Percentiles rank a stretch among this genome's conserved stretches.
Evolutionary conservation across 2,329 filamentous ascomycete genomes (phyloP).

Genomic region (Tolypocladium tropicale): DNA sequence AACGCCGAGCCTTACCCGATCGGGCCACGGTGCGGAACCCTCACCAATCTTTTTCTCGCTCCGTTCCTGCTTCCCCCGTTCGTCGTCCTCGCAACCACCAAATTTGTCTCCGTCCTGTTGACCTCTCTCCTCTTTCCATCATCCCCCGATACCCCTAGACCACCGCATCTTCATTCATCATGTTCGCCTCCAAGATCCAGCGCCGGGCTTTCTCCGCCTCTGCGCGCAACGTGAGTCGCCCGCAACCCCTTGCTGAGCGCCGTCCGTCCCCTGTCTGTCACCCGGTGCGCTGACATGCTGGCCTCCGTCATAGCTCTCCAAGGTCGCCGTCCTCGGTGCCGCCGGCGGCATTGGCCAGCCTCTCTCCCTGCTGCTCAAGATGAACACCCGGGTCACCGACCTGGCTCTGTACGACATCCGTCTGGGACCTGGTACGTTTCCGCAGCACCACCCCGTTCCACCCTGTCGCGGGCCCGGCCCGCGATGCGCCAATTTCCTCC

Average conservation of each 20-base stretch:
- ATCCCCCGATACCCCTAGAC: constrained; percentile 9
- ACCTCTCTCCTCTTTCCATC: constrained; percentile 8
- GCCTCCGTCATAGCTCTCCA: constrained; percentile 60
- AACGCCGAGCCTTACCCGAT: constrained; percentile 13
- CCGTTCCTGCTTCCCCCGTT: constrained; percentile 7
- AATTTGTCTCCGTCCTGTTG: constrained; percentile 1
- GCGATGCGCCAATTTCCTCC: constrained; percentile 5
- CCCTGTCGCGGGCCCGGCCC: neutral
- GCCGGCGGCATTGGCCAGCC: constrained; percentile 98
- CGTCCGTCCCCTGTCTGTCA: neutral
- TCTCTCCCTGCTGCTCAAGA: constrained; percentile 94
- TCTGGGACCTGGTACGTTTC: constrained; percentile 70
- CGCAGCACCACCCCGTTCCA: neutral
- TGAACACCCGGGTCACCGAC: constrained; percentile 89
- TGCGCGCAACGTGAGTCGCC: constrained; percentile 58
- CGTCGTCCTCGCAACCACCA: constrained; percentile 11
- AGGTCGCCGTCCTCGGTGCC: constrained; percentile 95
- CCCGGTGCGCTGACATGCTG: constrained; percentile 5
- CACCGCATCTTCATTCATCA: constrained; percentile 26
- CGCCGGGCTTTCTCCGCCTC: constrained; percentile 74
- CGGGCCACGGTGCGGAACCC: neutral
- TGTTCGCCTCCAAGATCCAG: constrained; percentile 68
- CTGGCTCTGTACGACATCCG: constrained; percentile 98
- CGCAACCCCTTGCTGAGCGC: constrained; percentile 1
- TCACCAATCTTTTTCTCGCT: constrained; percentile 10